Evolutionary conservation across 2,329 filamentous ascomycete species (phyloP).

Genomic region (Aspergillus ochraceus): DNA sequence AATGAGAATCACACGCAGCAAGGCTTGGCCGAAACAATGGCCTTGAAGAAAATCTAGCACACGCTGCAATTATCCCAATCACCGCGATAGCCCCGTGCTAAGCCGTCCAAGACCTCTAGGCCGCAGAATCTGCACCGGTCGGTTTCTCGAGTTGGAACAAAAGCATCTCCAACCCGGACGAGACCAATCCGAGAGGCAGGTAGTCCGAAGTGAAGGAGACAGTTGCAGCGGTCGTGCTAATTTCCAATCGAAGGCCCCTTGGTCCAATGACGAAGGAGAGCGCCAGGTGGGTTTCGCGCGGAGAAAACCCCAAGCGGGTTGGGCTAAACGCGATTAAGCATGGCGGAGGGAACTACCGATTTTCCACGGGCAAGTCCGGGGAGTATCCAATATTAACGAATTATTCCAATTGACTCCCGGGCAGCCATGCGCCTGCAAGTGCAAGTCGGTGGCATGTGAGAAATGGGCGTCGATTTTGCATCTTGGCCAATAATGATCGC

Average conservation of each 20-base stretch:
- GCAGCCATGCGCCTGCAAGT: not conserved
- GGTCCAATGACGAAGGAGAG: not conserved
- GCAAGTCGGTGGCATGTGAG: not conserved
- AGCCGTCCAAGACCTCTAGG: not conserved
- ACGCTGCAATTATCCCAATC: not conserved
- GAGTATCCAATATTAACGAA: not conserved
- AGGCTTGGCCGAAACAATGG: not conserved
- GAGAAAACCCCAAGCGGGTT: constrained; percentile 1
- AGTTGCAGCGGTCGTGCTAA: not conserved
- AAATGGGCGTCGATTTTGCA: not conserved
- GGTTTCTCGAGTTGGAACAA: not conserved
- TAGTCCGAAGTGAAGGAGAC: constrained; percentile 7
- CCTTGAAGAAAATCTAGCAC: not conserved
- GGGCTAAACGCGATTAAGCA: constrained; percentile 11
- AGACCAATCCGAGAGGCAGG: constrained; percentile 9
- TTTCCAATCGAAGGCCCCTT: not conserved
- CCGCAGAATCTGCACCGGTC: not conserved
- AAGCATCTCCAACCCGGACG: not conserved
- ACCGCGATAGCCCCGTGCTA: not conserved
- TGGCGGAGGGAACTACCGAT: not conserved
- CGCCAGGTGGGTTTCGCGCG: not conserved
- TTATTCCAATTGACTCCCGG: not conserved
- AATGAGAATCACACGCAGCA: not conserved
- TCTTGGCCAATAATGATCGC: not conserved
- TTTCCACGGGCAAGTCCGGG: not conserved